Conservation (phyloP, 164 flowering plant genomes). For the Houttuynia cordata region DNA sequence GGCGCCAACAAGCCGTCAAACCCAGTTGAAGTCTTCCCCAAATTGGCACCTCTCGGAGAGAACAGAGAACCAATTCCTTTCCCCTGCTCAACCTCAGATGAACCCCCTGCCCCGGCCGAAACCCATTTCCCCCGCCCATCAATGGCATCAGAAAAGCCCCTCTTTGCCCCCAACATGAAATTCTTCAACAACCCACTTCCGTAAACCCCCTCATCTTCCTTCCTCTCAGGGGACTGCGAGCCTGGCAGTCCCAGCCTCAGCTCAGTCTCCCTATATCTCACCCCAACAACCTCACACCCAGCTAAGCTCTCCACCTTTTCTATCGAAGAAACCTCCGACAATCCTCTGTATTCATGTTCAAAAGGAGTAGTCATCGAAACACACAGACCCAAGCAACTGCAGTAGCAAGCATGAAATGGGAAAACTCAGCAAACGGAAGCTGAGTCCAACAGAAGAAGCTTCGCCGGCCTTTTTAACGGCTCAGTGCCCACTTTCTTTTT, state of each 20-base stretch:
- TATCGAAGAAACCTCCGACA: conserved; percentile 44
- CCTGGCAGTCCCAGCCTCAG: conserved; percentile 94
- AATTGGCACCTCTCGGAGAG: conserved; percentile 28
- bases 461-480: no score
- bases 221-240: conserved; percentile 60
- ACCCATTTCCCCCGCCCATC: conserved; percentile 56
- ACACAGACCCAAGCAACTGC: neutral
- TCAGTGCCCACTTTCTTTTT: no score
- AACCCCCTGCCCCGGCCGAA: conserved; percentile 30
- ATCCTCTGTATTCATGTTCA: conserved; percentile 76
- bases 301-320: conserved; percentile 27
- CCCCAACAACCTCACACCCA: conserved; percentile 5
- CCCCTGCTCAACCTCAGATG: conserved; percentile 34
- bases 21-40: conserved; percentile 14
- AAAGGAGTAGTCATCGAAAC: conserved; percentile 33
- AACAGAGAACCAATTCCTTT: conserved; percentile 26
- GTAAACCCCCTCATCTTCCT: conserved; percentile 17
- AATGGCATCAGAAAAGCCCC: conserved; percentile 62
- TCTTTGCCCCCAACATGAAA: conserved; percentile 51
- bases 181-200: conserved; percentile 19
- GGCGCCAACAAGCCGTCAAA: conserved; percentile 10
- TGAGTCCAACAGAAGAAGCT: no score
- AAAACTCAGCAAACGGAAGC: no score
- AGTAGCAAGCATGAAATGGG: conserved; percentile 4
- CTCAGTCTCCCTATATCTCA: conserved; percentile 49